Evolutionary conservation across 352 stramenopile genomes (phyloP).

Genomic region (Aphanomyces invadans): DNA sequence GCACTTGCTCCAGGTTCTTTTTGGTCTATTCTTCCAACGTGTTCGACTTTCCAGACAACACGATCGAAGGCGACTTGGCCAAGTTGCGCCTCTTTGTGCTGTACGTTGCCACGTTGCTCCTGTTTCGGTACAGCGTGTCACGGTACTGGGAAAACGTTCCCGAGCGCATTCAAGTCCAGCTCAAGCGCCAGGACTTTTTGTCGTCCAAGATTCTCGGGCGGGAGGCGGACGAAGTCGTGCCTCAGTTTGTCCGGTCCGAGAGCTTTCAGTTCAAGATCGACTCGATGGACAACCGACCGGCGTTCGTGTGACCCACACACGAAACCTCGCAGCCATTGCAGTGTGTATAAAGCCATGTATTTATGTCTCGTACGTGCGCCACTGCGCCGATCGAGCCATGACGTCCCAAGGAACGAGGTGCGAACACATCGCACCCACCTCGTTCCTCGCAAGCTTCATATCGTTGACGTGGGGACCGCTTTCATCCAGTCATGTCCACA

Average conservation of each 20-base stretch:
- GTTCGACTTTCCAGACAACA: slow-evolving; percentile 66
- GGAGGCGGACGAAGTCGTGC: slow-evolving; percentile 12
- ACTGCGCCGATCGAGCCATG: no score
- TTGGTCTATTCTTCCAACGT: slow-evolving; percentile 86
- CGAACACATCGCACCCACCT: no score
- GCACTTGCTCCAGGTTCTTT: slow-evolving; percentile 41
- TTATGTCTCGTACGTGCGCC: no score
- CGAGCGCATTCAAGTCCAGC: slow-evolving; percentile 60
- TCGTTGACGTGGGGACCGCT: no score
- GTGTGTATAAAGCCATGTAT: no score
- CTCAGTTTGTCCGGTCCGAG: slow-evolving; percentile 3
- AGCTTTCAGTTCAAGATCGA: neutral
- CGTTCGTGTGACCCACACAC: neutral
- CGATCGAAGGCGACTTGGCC: slow-evolving; percentile 39
- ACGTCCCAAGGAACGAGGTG: no score
- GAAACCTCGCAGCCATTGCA: no score
- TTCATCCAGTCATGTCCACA: no score
- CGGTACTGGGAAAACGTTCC: slow-evolving; percentile 65
- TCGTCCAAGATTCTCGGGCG: slow-evolving; percentile 45
- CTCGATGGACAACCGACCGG: neutral
- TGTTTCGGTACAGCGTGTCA: slow-evolving; percentile 75
- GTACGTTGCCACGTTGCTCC: slow-evolving; percentile 70
- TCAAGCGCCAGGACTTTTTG: slow-evolving; percentile 71
- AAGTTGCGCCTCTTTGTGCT: slow-evolving; percentile 68
- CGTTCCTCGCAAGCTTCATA: no score